Conservation (phyloP, 2,329 filamentous ascomycete genomes). For the Rutstroemia sp. region DNA sequence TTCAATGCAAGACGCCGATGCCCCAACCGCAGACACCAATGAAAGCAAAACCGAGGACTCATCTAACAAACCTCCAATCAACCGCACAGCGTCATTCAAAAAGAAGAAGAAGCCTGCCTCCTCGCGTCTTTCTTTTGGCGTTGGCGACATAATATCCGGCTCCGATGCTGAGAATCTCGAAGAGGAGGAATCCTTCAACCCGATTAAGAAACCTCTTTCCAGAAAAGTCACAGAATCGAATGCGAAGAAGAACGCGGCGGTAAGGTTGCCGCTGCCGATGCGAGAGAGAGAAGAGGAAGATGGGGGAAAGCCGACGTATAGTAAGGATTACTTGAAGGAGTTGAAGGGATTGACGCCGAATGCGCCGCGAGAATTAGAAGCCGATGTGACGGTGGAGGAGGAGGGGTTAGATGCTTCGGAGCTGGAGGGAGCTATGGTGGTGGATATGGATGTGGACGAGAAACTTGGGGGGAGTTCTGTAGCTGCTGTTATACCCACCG, state of each 20-base stretch:
- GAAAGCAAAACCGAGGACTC: conserved; percentile 8
- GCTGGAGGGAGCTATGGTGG: conserved; percentile 57
- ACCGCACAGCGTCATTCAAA: conserved; percentile 47
- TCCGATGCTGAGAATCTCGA: conserved; percentile 45
- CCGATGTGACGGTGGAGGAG: conserved; percentile 39
- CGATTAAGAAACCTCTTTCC: conserved; percentile 56
- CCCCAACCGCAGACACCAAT: conserved; percentile 5
- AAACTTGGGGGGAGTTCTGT: conserved; percentile 24
- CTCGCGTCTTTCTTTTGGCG: conserved; percentile 71
- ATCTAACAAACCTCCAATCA: conserved; percentile 35
- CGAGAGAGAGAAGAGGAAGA: conserved; percentile 42
- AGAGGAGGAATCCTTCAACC: conserved; percentile 47
- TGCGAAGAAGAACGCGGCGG: conserved; percentile 46
- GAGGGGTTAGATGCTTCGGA: conserved; percentile 54
- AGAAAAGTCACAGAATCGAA: conserved; percentile 61
- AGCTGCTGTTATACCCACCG: conserved; percentile 67
- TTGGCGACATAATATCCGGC: conserved; percentile 45
- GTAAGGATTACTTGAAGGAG: conserved; percentile 77
- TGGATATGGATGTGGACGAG: conserved; percentile 36
- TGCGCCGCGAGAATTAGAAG: conserved; percentile 59
- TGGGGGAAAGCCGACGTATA: conserved; percentile 64
- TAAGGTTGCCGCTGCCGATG: conserved; percentile 17
- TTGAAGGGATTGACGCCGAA: conserved; percentile 80
- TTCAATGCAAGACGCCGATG: conserved; percentile 23
- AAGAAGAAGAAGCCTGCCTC: conserved; percentile 58